Conservation (phyloP, 805 yeast species). For the Kodamaea restingae region DNA sequence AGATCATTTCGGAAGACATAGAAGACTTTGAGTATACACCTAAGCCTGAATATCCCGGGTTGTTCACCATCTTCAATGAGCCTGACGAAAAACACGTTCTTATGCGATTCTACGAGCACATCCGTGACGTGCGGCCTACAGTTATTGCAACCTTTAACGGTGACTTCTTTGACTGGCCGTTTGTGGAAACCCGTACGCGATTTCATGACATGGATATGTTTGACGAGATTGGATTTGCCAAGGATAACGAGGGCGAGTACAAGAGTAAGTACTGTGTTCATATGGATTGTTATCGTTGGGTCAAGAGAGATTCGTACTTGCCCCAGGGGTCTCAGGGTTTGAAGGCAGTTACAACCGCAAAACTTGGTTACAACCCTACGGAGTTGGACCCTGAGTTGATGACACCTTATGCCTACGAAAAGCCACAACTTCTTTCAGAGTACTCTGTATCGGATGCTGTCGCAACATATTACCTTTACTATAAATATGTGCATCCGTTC, state of each 20-base stretch:
- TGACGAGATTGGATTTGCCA: conserved; percentile 90
- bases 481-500: conserved; percentile 96
- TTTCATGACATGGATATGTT: conserved; percentile 84
- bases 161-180: conserved; percentile 99
- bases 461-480: conserved; percentile 92
- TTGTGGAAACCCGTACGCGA: conserved; percentile 82
- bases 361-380: conserved; percentile 92
- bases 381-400: conserved; percentile 96
- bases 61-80: conserved; percentile 87
- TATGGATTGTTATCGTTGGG: conserved; percentile 98
- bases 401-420: conserved; percentile 96
- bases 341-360: conserved; percentile 94
- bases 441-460: conserved; percentile 99
- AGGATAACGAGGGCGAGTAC: conserved; percentile 86
- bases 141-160: conserved; percentile 98
- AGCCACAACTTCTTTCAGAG: conserved; percentile 89
- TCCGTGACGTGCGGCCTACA: conserved; percentile 84
- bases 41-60: conserved; percentile 90
- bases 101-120: conserved; percentile 80
- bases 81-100: conserved; percentile 74
- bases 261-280: conserved; percentile 90
- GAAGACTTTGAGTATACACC: conserved; percentile 98
- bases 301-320: conserved; percentile 90
- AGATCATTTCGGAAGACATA: conserved; percentile 89
- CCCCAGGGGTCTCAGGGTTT: conserved; percentile 99